Evolutionary conservation across 192 early-diverging fungal species (phyloP).

Genomic region (Endogone sp.): DNA sequence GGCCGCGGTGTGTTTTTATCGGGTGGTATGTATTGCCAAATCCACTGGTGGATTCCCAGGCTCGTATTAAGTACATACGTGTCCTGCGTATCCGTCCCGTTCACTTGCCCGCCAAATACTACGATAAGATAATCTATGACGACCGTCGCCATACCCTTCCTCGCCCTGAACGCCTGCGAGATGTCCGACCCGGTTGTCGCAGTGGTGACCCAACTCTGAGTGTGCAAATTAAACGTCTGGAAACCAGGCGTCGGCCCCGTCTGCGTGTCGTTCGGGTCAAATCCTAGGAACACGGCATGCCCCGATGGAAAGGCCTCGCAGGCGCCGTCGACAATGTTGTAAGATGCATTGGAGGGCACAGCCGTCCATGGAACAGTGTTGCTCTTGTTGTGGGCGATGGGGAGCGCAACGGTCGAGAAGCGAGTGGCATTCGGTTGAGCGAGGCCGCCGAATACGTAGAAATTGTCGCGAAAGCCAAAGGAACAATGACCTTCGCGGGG

Average conservation of each 20-base stretch:
- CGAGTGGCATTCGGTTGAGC: neutral
- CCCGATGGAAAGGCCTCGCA: neutral
- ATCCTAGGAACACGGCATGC: neutral
- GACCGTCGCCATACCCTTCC: constrained; percentile 2
- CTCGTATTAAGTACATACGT: constrained; percentile 1
- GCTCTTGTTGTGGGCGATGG: neutral
- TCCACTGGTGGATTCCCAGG: neutral
- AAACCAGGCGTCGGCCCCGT: neutral
- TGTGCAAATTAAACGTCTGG: neutral
- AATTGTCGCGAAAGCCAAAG: neutral
- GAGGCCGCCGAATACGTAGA: neutral
- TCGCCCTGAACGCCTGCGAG: neutral
- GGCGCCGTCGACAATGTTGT: neutral
- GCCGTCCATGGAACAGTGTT: neutral
- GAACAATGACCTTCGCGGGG: neutral
- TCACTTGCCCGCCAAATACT: neutral
- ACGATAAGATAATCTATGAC: neutral
- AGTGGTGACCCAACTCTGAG: neutral
- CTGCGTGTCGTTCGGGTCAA: neutral
- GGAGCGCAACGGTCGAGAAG: neutral
- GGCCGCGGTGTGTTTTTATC: neutral
- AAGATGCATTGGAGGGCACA: neutral
- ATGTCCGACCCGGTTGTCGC: neutral
- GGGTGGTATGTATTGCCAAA: neutral
- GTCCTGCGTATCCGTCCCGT: neutral